These are phyloP conservation scores for Dittrichia graveolens DNA, from an alignment of 129 eudicot species.

Conservation along the genomic window DNA sequence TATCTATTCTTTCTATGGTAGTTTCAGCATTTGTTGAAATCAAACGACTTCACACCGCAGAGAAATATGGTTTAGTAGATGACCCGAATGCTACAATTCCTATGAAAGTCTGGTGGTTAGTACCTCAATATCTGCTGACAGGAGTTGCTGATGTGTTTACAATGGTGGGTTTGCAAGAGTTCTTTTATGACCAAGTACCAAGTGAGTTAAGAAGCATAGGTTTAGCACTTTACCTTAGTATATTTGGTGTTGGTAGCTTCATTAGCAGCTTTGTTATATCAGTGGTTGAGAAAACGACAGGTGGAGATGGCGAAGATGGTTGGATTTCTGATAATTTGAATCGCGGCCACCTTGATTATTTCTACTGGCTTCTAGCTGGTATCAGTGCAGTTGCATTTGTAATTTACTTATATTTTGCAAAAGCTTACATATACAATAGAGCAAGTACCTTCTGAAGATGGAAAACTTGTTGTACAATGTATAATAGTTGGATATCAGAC, in stretches of 20 bases:
- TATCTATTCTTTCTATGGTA: conserved; percentile 54
- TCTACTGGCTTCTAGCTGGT: conserved; percentile 71
- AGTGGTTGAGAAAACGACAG: conserved; percentile 44
- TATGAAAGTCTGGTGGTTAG: conserved; percentile 73
- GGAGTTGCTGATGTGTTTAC: conserved; percentile 60
- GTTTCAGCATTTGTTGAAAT: conserved; percentile 64
- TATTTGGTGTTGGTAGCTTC: conserved; percentile 67
- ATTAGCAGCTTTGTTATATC: conserved; percentile 72
- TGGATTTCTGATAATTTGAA: conserved; percentile 74
- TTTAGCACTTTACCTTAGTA: conserved; percentile 55
- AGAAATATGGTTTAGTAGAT: conserved; percentile 50
- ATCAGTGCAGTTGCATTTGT: conserved; percentile 47
- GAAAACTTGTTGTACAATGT: background rate
- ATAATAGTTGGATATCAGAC: too few species aligned
- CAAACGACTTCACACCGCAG: conserved; percentile 59
- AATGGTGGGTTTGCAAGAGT: conserved; percentile 75
- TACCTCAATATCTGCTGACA: conserved; percentile 60
- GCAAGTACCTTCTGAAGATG: conserved; percentile 14
- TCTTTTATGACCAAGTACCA: conserved; percentile 75
- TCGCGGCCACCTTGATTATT: conserved; percentile 74
- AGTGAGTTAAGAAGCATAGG: conserved; percentile 63
- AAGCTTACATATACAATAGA: conserved; percentile 49
- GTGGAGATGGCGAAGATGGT: conserved; percentile 43
- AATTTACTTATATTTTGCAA: conserved; percentile 46
- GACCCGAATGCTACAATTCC: conserved; percentile 53